A percentile compares a stretch with the other conserved stretches of the same genome.
phyloP scores from a whole-genome alignment of 345 rosid genomes.

The Hypericum androsaemum region DNA sequence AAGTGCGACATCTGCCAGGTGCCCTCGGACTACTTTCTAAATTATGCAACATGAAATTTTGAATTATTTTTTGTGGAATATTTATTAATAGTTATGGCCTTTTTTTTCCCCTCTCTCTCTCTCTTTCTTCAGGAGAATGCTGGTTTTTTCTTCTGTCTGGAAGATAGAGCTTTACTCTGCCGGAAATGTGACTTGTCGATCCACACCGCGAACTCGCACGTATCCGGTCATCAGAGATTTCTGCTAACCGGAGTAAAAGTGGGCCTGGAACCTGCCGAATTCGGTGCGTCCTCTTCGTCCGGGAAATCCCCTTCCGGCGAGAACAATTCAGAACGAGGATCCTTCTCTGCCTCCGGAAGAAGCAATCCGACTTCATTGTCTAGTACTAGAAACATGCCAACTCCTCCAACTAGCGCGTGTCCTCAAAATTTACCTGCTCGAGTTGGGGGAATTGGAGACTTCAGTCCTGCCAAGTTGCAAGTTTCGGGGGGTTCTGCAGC shows the following conservation, averaged over 20 bases:
- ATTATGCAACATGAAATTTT: not conserved
- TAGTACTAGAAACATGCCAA: constrained; percentile 18
- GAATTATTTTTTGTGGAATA: not conserved
- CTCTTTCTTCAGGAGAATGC: constrained; percentile 54
- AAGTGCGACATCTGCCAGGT: constrained; percentile 98
- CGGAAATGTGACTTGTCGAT: constrained; percentile 88
- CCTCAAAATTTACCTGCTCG: constrained; percentile 25
- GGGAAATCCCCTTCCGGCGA: constrained; percentile 40
- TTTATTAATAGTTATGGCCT: not conserved
- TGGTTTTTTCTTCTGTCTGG: constrained; percentile 92
- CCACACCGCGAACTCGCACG: constrained; percentile 61
- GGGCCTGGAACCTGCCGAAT: constrained; percentile 57
- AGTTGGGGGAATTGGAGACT: constrained; percentile 24
- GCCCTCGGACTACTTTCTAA: not conserved
- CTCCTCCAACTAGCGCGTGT: constrained; percentile 22
- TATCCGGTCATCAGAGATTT: constrained; percentile 82
- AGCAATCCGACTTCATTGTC: constrained; percentile 18
- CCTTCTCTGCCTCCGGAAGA: constrained; percentile 25
- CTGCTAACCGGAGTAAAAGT: constrained; percentile 91
- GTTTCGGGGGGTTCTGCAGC: constrained; percentile 55
- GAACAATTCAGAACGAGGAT: constrained; percentile 34
- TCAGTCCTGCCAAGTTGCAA: constrained; percentile 27
- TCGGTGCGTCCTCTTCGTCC: constrained; percentile 39
- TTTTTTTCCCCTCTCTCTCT: not conserved
- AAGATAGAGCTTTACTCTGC: constrained; percentile 91